These are phyloP conservation scores for Moniliophthora roreri DNA, from an alignment of 1,284 basidiomycete genomes.

Conservation along the genomic window DNA sequence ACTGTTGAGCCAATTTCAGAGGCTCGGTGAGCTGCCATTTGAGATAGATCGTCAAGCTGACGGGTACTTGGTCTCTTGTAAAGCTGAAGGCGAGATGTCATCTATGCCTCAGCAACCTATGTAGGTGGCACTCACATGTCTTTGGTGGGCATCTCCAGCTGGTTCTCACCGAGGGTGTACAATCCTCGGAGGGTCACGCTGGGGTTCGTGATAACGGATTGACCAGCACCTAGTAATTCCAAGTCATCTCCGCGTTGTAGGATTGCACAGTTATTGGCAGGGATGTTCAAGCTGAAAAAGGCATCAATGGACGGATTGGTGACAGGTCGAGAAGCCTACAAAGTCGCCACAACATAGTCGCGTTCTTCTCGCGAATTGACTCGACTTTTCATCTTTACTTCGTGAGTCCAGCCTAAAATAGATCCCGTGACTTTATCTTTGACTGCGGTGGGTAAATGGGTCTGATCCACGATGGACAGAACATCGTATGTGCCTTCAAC, in stretches of 20 bases:
- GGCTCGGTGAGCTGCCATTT: conserved; percentile 81
- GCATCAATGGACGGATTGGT: conserved; percentile 10
- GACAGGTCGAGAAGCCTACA: conserved; percentile 41
- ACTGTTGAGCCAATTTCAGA: conserved; percentile 75
- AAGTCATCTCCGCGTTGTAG: conserved; percentile 79
- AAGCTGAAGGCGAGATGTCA: conserved; percentile 43
- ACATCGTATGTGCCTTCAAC: conserved; percentile 75
- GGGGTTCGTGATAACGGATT: conserved; percentile 79
- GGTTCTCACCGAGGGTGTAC: conserved; percentile 78
- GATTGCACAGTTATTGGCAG: conserved; percentile 82
- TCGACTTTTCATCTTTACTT: conserved; percentile 70
- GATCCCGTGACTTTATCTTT: conserved; percentile 62
- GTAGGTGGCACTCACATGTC: conserved; percentile 58
- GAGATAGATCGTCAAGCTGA: conserved; percentile 77
- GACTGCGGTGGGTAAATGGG: conserved; percentile 61
- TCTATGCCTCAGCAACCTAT: not conserved
- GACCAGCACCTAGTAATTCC: conserved; percentile 72
- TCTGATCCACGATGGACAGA: conserved; percentile 77
- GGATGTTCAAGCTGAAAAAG: conserved; percentile 64
- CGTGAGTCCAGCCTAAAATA: conserved; percentile 64
- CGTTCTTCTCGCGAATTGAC: conserved; percentile 41
- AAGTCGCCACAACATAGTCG: conserved; percentile 74
- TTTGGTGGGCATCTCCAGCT: conserved; percentile 82
- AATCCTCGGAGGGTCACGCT: conserved; percentile 76
- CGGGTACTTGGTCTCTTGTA: conserved; percentile 81